Evolutionary conservation across 352 stramenopile genomes (phyloP), one percentile per base, ranked within the genome.

Genomic region (Vaucheria bursata): DNA sequence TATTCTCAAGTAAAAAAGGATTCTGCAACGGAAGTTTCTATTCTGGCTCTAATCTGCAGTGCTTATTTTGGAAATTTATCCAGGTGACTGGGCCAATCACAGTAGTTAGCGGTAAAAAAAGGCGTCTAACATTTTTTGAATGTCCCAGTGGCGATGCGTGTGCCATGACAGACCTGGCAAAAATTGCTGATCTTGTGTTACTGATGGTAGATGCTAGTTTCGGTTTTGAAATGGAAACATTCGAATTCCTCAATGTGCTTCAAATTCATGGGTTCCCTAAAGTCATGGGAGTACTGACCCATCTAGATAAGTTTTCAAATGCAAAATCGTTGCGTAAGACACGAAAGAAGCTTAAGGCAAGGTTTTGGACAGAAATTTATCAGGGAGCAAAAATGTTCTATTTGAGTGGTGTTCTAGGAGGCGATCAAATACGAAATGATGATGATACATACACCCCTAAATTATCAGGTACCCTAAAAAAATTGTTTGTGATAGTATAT

Each of bases 151-250:
- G 87, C 40, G 86, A 94, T 79, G 87, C 91, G 8, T 86, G 87
- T 36, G 89, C 87, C 5, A 95, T 96, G 90, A 85, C 94, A 2
- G 95, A 99, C 87, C 87, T 97, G 79, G 95, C 95, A 78, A 99
- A 99, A 86, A 92, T 99, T 65, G 95, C 96, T 0, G 97, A 99
- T 83, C 87, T 99, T 1, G 96, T 99, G 25, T 84, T 99, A 40
- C 85, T 99, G 12, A 91, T 97, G 35, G 94, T 99, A 39, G 96
- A 99, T 89, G 96, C 94, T 2, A 98, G 95, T 81, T 99, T 98
- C 81, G 97, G 97, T 4, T 99, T 99, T 84, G 96, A 99, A 84
- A 99, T 99, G 96, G 95, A 99, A 86, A 99, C 96, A 8, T 99
- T 99, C 75, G 97, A 99, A 88, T 99, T 99, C 83, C 89, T 99